phyloP scores from a whole-genome alignment of 2,329 filamentous ascomycete genomes.

The Aspergillus quadrilineatus region DNA sequence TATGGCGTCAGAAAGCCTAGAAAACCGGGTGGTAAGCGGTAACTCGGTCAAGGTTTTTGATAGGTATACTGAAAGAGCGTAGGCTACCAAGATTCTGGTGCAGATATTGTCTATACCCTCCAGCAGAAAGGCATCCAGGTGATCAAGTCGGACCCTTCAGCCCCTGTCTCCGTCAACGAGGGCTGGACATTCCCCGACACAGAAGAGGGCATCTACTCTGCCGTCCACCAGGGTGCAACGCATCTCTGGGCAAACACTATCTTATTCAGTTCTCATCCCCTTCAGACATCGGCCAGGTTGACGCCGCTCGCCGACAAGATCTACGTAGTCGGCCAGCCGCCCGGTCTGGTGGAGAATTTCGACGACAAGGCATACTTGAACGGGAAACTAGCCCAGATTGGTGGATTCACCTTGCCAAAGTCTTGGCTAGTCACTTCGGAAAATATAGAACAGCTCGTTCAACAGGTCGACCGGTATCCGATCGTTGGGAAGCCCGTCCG shows the following conservation, averaged over 20 bases:
- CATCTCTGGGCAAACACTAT: conserved; percentile 55
- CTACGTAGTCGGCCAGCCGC: conserved; percentile 48
- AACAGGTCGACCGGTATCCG: conserved; percentile 33
- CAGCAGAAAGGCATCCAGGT: conserved; percentile 31
- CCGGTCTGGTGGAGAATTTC: conserved; percentile 48
- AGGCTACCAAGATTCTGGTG: conserved; percentile 52
- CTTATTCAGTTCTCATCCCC: conserved; percentile 49
- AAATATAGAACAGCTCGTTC: conserved; percentile 11
- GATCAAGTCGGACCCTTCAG: conserved; percentile 30
- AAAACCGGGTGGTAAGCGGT: conserved; percentile 47
- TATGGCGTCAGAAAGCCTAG: conserved; percentile 50
- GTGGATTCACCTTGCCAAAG: conserved; percentile 42
- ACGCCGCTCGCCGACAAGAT: conserved; percentile 31
- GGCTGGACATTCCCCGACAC: conserved; percentile 49
- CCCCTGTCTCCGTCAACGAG: conserved; percentile 30
- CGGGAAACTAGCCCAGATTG: conserved; percentile 38
- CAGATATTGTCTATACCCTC: conserved; percentile 50
- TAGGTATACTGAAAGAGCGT: neutral
- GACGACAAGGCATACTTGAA: conserved; percentile 55
- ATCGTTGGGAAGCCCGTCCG: conserved; percentile 52
- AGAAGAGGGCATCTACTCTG: conserved; percentile 43
- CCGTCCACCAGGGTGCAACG: conserved; percentile 43
- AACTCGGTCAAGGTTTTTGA: no score
- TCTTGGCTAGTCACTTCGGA: conserved; percentile 34
- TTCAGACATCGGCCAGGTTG: conserved; percentile 44